Evolutionary conservation across 2,329 filamentous ascomycete species (phyloP).

Genomic region (Monosporascus sp.): DNA sequence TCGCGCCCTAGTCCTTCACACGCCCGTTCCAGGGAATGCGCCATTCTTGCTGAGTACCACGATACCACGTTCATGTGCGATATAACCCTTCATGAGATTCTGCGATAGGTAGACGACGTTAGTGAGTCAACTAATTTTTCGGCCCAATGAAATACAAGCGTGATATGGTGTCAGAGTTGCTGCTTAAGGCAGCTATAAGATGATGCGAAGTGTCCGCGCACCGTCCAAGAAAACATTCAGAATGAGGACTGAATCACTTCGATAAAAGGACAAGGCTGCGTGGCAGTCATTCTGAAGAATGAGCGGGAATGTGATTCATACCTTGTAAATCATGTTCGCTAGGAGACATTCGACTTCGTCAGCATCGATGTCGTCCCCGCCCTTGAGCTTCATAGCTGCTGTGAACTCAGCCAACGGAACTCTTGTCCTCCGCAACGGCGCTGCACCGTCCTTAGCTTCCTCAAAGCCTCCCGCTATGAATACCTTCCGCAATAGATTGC

Average conservation of each 20-base stretch:
- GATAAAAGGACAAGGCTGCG: background rate
- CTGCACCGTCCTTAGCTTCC: constrained; percentile 63
- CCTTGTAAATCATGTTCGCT: constrained; percentile 98
- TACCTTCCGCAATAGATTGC: constrained; percentile 88
- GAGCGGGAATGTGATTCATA: constrained; percentile 33
- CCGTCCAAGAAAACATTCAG: background rate
- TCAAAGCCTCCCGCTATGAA: constrained; percentile 82
- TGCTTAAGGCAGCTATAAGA: constrained; percentile 3
- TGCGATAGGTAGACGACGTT: constrained; percentile 33
- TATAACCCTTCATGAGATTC: constrained; percentile 97
- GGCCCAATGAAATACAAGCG: constrained; percentile 16
- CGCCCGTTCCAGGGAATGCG: constrained; percentile 87
- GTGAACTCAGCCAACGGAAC: constrained; percentile 80
- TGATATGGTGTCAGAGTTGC: background rate
- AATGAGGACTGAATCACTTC: background rate
- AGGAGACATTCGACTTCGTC: constrained; percentile 95
- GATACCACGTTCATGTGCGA: constrained; percentile 81
- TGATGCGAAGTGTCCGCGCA: background rate
- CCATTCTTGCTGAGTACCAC: constrained; percentile 90
- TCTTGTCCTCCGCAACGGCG: constrained; percentile 65
- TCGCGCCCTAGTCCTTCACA: constrained; percentile 32
- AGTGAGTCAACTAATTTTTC: constrained; percentile 26
- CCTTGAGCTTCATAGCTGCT: constrained; percentile 74
- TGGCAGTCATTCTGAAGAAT: background rate
- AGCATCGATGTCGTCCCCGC: constrained; percentile 63